Evolutionary conservation across 2,329 filamentous ascomycete species (phyloP).

Genomic region (Emergomyces pasteurianus): DNA sequence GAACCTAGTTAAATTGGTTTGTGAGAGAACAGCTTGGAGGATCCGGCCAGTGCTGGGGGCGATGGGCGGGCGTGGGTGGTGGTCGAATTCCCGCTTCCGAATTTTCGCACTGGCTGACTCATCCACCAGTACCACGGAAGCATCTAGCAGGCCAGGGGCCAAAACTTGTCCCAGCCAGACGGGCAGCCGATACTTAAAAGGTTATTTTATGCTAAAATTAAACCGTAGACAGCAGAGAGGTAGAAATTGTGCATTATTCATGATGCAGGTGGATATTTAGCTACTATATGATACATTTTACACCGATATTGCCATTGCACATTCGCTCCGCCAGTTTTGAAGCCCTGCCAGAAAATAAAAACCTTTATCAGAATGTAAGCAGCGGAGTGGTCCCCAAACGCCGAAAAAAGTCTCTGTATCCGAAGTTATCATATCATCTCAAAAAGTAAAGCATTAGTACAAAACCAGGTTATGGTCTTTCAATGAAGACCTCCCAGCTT

Average conservation of each 20-base stretch:
- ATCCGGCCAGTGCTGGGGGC: background rate
- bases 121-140: slow-evolving; percentile 2
- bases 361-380: background rate
- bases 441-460: background rate
- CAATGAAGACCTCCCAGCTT: background rate
- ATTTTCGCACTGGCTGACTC: slow-evolving; percentile 4
- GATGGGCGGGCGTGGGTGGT: background rate
- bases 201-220: background rate
- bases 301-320: background rate
- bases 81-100: slow-evolving; percentile 4
- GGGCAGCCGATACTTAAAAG: background rate
- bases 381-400: background rate
- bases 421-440: background rate
- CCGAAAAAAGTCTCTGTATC: background rate
- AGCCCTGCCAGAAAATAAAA: background rate
- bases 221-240: background rate
- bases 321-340: background rate
- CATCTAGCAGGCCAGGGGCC: background rate
- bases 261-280: background rate
- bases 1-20: background rate
- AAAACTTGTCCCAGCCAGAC: background rate
- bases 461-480: background rate
- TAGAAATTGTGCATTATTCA: background rate
- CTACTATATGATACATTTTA: background rate
- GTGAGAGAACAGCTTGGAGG: background rate